Evolutionary conservation across 148 eudicot species (phyloP).

Genomic region (Rhododendron ovatum): DNA sequence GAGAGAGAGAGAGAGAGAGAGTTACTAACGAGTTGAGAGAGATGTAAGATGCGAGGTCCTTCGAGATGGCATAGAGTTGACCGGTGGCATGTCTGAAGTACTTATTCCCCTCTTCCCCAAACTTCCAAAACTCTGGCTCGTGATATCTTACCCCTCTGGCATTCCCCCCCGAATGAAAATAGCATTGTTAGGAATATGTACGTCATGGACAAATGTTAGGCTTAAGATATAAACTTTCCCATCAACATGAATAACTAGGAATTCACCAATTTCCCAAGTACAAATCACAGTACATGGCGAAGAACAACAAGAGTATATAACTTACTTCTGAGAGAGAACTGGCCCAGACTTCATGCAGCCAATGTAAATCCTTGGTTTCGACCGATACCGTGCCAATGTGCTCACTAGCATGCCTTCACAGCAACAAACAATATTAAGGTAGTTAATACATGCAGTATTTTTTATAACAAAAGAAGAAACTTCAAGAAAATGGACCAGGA

Average conservation of each 20-base stretch:
- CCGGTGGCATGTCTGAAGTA: slow-evolving; percentile 98
- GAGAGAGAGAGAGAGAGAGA: not conserved
- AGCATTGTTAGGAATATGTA: not conserved
- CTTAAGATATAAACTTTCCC: not conserved
- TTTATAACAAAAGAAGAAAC: not conserved
- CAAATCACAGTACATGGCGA: not conserved
- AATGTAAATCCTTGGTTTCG: slow-evolving; percentile 70
- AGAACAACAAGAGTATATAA: not conserved
- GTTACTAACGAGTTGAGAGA: slow-evolving; percentile 62
- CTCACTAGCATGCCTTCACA: slow-evolving; percentile 51
- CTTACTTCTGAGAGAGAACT: slow-evolving; percentile 77
- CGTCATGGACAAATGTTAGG: not conserved
- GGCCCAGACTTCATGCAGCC: slow-evolving; percentile 99
- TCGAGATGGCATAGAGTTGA: slow-evolving; percentile 83
- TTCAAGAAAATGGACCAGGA: not conserved
- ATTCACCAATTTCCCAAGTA: not conserved
- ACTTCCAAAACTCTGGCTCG: slow-evolving; percentile 95
- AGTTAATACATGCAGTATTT: not conserved
- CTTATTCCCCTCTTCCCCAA: slow-evolving; percentile 92
- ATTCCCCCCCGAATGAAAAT: not conserved
- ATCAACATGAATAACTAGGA: not conserved
- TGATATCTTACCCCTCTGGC: slow-evolving; percentile 75
- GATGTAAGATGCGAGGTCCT: slow-evolving; percentile 75
- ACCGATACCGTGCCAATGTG: slow-evolving; percentile 50
- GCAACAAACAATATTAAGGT: not conserved